A percentile compares a stretch with the other conserved stretches of the same genome.
Conservation (phyloP, 1,284 basidiomycete genomes). For the Microbotryum intermedium region DNA sequence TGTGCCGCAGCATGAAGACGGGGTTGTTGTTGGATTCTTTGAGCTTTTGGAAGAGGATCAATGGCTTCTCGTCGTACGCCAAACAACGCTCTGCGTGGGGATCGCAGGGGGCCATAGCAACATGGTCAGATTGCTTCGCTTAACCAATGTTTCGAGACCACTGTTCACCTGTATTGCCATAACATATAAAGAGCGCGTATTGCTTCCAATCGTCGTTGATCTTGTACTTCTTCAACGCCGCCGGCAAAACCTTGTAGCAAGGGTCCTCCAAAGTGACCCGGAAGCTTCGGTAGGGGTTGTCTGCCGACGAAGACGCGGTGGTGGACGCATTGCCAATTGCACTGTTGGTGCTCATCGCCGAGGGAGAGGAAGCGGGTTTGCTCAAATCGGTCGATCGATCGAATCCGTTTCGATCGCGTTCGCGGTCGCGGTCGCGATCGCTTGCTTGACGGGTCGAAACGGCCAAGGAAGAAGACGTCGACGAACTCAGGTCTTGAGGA, state of each 20-base stretch:
- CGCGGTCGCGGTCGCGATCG: too few species aligned
- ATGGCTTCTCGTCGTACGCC: slow-evolving; percentile 94
- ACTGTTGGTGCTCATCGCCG: not conserved
- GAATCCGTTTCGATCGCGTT: too few species aligned
- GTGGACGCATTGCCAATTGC: slow-evolving; percentile 32
- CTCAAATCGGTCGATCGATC: not conserved
- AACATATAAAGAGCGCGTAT: slow-evolving; percentile 98
- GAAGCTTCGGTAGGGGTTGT: slow-evolving; percentile 45
- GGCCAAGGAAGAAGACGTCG: too few species aligned
- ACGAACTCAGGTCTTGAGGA: too few species aligned
- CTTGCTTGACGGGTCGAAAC: too few species aligned
- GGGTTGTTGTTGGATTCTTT: slow-evolving; percentile 97
- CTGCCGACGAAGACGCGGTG: slow-evolving; percentile 37
- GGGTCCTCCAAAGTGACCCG: slow-evolving; percentile 79
- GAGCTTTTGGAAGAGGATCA: slow-evolving; percentile 90
- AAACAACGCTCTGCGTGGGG: slow-evolving; percentile 72
- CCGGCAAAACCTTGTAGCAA: slow-evolving; percentile 94
- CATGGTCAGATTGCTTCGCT: not conserved
- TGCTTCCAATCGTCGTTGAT: slow-evolving; percentile 98
- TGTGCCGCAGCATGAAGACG: slow-evolving; percentile 97
- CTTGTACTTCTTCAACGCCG: slow-evolving; percentile 96
- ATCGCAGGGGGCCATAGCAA: slow-evolving; percentile 2
- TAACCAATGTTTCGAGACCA: slow-evolving; percentile 10
- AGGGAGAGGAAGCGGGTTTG: not conserved
- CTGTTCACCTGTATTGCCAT: slow-evolving; percentile 77